A percentile compares a stretch with the other conserved stretches of the same genome.
Conservation (phyloP, 768 basidiomycete species). For the Leccinum incarnatum region DNA sequence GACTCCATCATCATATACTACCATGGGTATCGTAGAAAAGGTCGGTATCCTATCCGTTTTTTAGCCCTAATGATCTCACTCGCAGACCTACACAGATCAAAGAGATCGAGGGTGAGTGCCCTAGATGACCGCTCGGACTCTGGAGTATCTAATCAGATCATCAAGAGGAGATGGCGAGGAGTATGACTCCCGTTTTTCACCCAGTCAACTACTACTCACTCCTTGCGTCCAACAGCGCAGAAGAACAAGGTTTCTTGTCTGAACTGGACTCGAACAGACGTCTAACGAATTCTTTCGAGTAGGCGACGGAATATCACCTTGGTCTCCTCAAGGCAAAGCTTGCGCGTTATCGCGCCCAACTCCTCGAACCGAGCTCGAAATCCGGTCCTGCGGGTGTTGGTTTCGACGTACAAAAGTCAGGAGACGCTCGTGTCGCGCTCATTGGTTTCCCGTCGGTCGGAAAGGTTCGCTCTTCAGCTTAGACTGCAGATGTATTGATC, state of each 20-base stretch:
- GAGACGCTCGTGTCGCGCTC: constrained; percentile 87
- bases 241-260: constrained; percentile 79
- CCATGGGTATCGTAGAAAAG: constrained; percentile 96
- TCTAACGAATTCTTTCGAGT: constrained; percentile 17
- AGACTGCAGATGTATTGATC: not conserved
- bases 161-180: constrained; percentile 95
- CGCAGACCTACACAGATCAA: constrained; percentile 63
- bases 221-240: constrained; percentile 55
- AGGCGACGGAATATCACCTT: constrained; percentile 94
- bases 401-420: constrained; percentile 84
- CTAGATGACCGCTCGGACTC: not conserved
- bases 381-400: constrained; percentile 77
- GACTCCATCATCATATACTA: not conserved
- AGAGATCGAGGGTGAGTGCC: constrained; percentile 83
- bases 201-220: not conserved
- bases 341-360: constrained; percentile 90
- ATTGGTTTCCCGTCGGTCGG: constrained; percentile 98
- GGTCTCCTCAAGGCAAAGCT: constrained; percentile 93
- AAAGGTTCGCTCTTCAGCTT: constrained; percentile 45
- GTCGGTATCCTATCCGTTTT: constrained; percentile 32
- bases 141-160: constrained; percentile 10
- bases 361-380: constrained; percentile 89
- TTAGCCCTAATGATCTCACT: constrained; percentile 1
- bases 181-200: constrained; percentile 49
- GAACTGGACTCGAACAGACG: not conserved